A percentile compares a stretch with the other conserved stretches of the same genome.
Conservation (phyloP, 805 yeast species). For the Kregervanrija pseudodelftensis region DNA sequence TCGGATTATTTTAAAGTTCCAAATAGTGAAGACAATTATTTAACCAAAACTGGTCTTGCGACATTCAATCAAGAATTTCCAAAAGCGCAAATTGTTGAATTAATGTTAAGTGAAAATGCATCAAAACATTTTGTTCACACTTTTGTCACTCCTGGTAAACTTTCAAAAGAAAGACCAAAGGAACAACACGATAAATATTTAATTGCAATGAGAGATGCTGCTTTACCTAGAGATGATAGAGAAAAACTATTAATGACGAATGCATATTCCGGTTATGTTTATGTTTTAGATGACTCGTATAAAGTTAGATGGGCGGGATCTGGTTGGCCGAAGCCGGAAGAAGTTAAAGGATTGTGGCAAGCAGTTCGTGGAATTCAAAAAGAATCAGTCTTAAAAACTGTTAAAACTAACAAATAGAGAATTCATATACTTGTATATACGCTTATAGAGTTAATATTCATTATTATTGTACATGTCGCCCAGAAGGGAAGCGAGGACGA, state of each 20-base stretch:
- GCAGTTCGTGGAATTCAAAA: constrained; percentile 52
- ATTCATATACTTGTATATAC: no score
- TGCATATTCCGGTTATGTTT: constrained; percentile 74
- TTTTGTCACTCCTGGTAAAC: constrained; percentile 38
- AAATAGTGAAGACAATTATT: constrained; percentile 33
- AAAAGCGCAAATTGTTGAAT: constrained; percentile 63
- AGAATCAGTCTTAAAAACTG: constrained; percentile 29
- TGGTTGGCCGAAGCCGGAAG: constrained; percentile 70
- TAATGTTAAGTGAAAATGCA: constrained; percentile 68
- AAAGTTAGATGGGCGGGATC: constrained; percentile 88
- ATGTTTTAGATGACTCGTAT: constrained; percentile 66
- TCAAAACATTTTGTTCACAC: constrained; percentile 60
- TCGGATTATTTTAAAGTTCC: constrained; percentile 48
- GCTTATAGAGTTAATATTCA: no score
- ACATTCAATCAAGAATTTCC: constrained; percentile 38
- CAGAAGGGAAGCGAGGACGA: no score
- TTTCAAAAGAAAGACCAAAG: constrained; percentile 19
- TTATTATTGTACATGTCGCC: no score
- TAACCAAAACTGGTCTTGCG: constrained; percentile 34
- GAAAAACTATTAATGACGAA: constrained; percentile 61
- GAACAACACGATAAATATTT: constrained; percentile 46
- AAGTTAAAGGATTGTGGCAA: constrained; percentile 56
- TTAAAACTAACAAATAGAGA: no score
- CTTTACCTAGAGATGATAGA: constrained; percentile 49
- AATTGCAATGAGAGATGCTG: constrained; percentile 49